Evolutionary conservation across 257 asterid genomes (phyloP), one percentile per base, ranked within the genome.

Genomic region (Salvia rosmarinus): DNA sequence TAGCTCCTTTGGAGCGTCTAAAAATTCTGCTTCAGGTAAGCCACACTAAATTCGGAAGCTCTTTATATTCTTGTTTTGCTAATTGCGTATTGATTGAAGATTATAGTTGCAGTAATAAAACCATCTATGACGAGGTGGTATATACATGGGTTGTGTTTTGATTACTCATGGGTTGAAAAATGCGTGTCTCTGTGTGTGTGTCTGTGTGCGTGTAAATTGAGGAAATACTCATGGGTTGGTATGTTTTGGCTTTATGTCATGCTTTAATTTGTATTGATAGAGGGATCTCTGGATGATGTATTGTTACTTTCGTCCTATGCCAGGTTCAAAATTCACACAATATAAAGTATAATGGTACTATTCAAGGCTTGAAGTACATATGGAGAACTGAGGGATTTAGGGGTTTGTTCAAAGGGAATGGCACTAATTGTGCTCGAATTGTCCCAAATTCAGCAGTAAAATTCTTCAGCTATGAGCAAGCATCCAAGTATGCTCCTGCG

Each of bases 391-490:
- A 92, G 83, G 98, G 98, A 58, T 68, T 90, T 34, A 84, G 83
- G 75, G 75, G 98, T 34, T 68, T 92, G 78, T 92, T 92, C 84
- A 92, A 90, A 81, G 98, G 98, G 98, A 92, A 92, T 75, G 98
- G 98, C 63, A 82, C 98, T 34, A 90, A 92, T 75, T 92, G 98
- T 83, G 96, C 96, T 67, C 97, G 98, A 67, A 92, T 92, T 55
- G 90, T 92, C 62, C 96, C 98, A 49, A 95, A 95, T 78, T 95
- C 99, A 50, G 99, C 99, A 6, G 98, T 91, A 52, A 95, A 95
- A 86, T 95, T 95, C 93, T 95, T 95, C 88, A 95, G 98, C 92
- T 95, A 95, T 57, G 99, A 95, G 93, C 98, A 95, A 77, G 98
- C 99, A 54, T 89, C 98, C 85, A 91, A 91, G 98, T 95, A 90